Conservation (phyloP, 148 eudicot species). For the Cornus controversa region DNA sequence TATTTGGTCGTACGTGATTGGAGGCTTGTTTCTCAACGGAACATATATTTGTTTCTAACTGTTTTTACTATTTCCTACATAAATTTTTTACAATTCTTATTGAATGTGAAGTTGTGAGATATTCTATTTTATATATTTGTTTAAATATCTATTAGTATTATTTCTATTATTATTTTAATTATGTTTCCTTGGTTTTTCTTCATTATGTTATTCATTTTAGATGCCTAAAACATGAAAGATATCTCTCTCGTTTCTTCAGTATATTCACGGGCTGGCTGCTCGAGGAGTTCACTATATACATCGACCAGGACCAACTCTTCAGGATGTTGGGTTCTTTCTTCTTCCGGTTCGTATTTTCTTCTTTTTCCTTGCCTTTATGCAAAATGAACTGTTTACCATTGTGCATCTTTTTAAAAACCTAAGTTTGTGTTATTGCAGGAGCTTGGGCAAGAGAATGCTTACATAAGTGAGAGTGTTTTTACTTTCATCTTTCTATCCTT, state of each 20-base stretch:
- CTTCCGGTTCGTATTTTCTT: conserved; percentile 62
- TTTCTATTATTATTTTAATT: neutral
- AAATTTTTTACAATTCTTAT: neutral
- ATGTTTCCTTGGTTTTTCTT: neutral
- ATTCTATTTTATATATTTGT: neutral
- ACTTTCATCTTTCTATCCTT: conserved; percentile 73
- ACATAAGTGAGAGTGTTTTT: conserved; percentile 84
- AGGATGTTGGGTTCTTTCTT: conserved; percentile 87
- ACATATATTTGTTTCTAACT: neutral
- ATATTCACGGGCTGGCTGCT: conserved; percentile 95
- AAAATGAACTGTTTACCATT: neutral
- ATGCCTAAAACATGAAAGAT: neutral
- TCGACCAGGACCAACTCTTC: conserved; percentile 89
- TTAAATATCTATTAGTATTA: neutral
- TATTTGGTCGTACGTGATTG: no score
- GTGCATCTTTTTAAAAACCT: neutral
- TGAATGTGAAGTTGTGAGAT: neutral
- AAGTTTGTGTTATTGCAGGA: conserved; percentile 47
- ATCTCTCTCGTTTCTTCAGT: conserved; percentile 43
- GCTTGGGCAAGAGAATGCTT: conserved; percentile 84
- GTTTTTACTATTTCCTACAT: neutral
- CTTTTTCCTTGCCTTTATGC: neutral
- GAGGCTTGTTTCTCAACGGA: no score
- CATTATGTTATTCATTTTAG: neutral
- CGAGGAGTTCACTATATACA: conserved; percentile 96